phyloP scores from a whole-genome alignment of 495 filamentous ascomycete species.

The Penicillium argentinense region DNA sequence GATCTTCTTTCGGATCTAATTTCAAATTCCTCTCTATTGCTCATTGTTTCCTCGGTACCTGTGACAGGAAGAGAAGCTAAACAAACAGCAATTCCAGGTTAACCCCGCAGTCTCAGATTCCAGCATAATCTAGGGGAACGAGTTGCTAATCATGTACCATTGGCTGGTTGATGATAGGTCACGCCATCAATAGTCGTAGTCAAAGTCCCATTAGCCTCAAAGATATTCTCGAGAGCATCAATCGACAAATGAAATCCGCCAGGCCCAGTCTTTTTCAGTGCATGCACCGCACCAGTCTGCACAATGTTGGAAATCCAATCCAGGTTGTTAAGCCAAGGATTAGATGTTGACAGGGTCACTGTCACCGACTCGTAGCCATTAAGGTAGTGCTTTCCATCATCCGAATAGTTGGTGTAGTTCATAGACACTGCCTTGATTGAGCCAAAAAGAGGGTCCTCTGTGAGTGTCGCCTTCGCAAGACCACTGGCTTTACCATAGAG shows the following conservation, averaged over 20 bases:
- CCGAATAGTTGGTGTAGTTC: slow-evolving; percentile 3
- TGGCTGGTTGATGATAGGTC: slow-evolving; percentile 1
- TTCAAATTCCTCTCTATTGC: no score
- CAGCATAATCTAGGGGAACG: no score
- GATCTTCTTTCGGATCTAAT: no score
- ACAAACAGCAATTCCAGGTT: no score
- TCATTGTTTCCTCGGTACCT: no score
- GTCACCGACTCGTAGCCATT: slow-evolving; percentile 5
- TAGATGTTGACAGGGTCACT: neutral
- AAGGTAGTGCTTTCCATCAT: slow-evolving; percentile 1
- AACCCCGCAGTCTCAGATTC: no score
- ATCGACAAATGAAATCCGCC: slow-evolving; percentile 6
- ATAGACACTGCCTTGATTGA: neutral
- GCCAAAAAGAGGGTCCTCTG: neutral
- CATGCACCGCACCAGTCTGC: neutral
- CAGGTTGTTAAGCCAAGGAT: slow-evolving; percentile 2
- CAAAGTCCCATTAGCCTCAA: slow-evolving; percentile 9
- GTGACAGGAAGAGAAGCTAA: no score
- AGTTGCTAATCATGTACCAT: no score
- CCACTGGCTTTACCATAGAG: slow-evolving; percentile 9
- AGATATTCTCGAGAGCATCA: neutral
- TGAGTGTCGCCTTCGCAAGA: slow-evolving; percentile 6
- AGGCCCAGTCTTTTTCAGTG: slow-evolving; percentile 2
- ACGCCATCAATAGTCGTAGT: slow-evolving; percentile 6
- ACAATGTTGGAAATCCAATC: slow-evolving; percentile 6